Evolutionary conservation across 768 basidiomycete species (phyloP).

Genomic region (Pisolithus microcarpus): DNA sequence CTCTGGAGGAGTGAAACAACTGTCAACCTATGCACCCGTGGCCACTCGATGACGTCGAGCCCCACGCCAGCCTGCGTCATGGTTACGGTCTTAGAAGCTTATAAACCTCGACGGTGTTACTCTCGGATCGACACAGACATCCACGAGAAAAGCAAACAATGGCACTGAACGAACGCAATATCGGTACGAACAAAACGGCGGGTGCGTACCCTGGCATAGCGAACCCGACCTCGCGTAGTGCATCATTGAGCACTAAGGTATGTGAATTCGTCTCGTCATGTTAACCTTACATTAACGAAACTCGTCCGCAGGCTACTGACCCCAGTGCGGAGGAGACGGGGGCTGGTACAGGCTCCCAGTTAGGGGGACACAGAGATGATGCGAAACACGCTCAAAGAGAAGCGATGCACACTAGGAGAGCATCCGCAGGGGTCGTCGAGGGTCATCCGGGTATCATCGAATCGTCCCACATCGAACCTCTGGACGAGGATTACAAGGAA

Average conservation of each 20-base stretch:
- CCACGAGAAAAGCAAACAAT: neutral
- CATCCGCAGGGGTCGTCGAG: conserved; percentile 45
- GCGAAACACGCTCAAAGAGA: conserved; percentile 30
- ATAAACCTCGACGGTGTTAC: neutral
- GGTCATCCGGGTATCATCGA: conserved; percentile 52
- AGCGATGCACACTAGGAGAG: conserved; percentile 33
- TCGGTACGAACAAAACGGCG: no score
- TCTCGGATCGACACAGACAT: neutral
- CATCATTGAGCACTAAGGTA: no score
- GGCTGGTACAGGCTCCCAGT: conserved; percentile 33
- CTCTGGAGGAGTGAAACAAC: neutral
- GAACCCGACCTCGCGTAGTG: no score
- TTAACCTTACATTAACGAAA: no score
- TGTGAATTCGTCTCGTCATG: no score
- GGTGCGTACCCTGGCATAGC: no score
- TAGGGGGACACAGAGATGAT: conserved; percentile 36
- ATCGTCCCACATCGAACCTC: conserved; percentile 44
- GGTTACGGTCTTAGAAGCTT: neutral
- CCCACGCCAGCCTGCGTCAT: neutral
- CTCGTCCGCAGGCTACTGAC: no score
- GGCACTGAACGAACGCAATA: neutral
- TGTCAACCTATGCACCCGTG: neutral
- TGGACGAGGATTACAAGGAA: conserved; percentile 39
- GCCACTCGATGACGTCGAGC: neutral
- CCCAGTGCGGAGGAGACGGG: conserved; percentile 9